Percentiles rank a stretch among this genome's conserved stretches.
phyloP scores from a whole-genome alignment of 139 green algal genomes.

The Picochlorum sp. region DNA sequence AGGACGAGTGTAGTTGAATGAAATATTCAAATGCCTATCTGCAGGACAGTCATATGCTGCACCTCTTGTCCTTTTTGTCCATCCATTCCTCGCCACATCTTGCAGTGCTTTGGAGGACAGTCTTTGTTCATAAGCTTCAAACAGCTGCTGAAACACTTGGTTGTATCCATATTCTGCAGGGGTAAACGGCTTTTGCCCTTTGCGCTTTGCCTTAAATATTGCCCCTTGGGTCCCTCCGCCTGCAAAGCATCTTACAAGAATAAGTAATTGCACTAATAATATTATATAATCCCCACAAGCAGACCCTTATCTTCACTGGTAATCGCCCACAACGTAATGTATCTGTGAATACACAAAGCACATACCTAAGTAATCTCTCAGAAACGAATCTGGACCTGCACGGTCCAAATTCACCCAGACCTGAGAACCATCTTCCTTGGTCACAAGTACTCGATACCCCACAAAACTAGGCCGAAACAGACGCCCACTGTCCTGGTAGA shows the following conservation, averaged over 20 bases:
- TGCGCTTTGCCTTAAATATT: constrained; percentile 16
- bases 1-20: constrained; percentile 39
- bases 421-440: constrained; percentile 14
- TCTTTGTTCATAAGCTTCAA: constrained; percentile 59
- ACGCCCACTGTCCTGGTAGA: constrained; percentile 45
- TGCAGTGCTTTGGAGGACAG: constrained; percentile 1
- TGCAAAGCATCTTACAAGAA: no score
- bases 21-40: constrained; percentile 46
- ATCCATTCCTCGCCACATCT: constrained; percentile 1
- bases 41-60: constrained; percentile 47
- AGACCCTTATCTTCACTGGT: no score
- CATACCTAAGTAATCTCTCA: constrained; percentile 20
- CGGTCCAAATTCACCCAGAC: constrained; percentile 28
- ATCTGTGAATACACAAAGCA: no score
- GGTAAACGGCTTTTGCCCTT: not conserved
- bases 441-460: constrained; percentile 56
- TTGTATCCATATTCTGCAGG: constrained; percentile 39
- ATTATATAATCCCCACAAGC: no score
- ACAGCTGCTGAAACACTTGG: constrained; percentile 65
- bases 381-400: constrained; percentile 13
- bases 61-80: not conserved
- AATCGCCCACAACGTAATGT: not conserved
- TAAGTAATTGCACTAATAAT: no score
- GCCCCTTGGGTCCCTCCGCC: constrained; percentile 23
- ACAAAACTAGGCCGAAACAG: constrained; percentile 30